Evolutionary conservation across 225 moss, liverwort and hornwort species (phyloP), one percentile per base, ranked within the genome.

Genomic region (Thuidium tamariscinum): DNA sequence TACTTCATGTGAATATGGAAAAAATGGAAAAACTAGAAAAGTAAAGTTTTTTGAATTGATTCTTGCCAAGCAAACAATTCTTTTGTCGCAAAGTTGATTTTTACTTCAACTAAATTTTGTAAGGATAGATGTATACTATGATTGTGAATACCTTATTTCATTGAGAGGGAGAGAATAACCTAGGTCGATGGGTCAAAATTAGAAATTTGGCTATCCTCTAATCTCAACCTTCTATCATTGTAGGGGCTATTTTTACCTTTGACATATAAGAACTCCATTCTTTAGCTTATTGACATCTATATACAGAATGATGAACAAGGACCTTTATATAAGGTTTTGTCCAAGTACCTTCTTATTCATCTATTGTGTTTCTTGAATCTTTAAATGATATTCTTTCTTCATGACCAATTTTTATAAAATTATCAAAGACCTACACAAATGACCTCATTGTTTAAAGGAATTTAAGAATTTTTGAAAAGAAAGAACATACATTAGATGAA

Each of bases 391-490:
- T 11, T 0, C 32, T 49, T 49, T 20, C 3, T 49, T 7, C 4
- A 12, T 4, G 4, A 21, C 34, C 5, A 34, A 49, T 34, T 74
- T 74, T 21, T 13, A 21, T 0, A 4, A 7, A 49, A 13, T 7
- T 48, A 7, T 4, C 0, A 4, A 1, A 1, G 2, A 0, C 0
- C 5, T 2, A 48, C n/a, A n/a, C n/a, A n/a, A n/a, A n/a, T n/a
- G n/a, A n/a, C n/a, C n/a, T 32, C 2, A 1, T 26, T n/a, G n/a
- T 7, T 48, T 2, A 4, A 2, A 0, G 0, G 2, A 4, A 30
- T 44, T 0, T 48, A 4, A 19, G 0, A 48, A 32, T 29, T 48
- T 19, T 0, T 30, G 7, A 48, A 73, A 19, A 30, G 3, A 46
- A 46, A 2, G 2, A 29, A 29, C 3, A 73, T n/a, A n/a, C 3